Conservation (phyloP, 2,329 filamentous ascomycete genomes). For the Myriosclerotinia duriaeana region DNA sequence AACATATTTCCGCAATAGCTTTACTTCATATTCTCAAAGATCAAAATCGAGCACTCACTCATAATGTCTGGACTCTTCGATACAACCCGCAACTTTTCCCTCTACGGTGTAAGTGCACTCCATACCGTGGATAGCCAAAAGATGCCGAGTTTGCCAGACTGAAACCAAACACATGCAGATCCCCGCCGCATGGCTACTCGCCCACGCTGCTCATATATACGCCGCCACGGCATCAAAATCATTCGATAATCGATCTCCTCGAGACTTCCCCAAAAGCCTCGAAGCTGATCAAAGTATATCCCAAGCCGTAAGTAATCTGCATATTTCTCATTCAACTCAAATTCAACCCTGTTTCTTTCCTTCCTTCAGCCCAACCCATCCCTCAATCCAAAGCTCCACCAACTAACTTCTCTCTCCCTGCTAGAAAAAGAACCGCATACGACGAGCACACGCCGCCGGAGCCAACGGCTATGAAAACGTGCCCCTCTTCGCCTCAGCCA, state of each 20-base stretch:
- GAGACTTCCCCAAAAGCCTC: neutral
- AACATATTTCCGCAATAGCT: neutral
- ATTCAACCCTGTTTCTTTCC: too few species aligned
- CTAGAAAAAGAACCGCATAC: constrained; percentile 40
- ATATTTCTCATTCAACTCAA: too few species aligned
- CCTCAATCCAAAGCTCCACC: too few species aligned
- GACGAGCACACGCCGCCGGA: constrained; percentile 43
- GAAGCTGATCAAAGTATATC: constrained; percentile 7
- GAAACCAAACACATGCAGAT: neutral
- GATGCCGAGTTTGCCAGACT: neutral
- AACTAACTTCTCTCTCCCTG: neutral
- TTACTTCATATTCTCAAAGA: neutral
- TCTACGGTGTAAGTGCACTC: constrained; percentile 10
- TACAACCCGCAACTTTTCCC: constrained; percentile 5
- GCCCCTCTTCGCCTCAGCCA: constrained; percentile 43
- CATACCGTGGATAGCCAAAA: too few species aligned
- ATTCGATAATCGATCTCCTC: constrained; percentile 4
- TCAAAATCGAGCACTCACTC: neutral
- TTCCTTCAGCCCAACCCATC: neutral
- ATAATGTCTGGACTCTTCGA: constrained; percentile 13
- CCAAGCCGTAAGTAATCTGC: neutral
- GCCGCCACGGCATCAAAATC: neutral
- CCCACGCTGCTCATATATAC: neutral
- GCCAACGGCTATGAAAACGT: constrained; percentile 45
- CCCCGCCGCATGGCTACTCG: constrained; percentile 9